Evolutionary conservation across 805 yeast species (phyloP), one percentile per base, ranked within the genome.

Genomic region (Candida suzukii): DNA sequence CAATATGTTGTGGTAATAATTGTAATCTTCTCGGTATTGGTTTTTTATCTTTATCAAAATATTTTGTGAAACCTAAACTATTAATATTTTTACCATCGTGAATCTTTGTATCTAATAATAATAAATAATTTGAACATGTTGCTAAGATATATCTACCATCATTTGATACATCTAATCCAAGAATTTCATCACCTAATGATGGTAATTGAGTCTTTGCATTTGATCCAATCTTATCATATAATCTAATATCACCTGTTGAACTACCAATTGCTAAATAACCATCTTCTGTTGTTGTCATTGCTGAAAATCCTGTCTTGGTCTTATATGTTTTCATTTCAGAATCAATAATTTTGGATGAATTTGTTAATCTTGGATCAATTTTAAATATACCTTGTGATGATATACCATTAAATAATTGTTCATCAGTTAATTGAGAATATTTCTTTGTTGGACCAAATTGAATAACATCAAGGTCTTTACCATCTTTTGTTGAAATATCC

Each of bases 61-160:
- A 67, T 52, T 73, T 74, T 32, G 69, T 58, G 63, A 81, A 88
- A 2, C 93, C 95, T 16, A 74, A 57, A 29, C 57, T 57, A 17
- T 85, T 85, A 3, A 66, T 68, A 52, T 81, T 68, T 52, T 71
- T 71, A 37, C 87, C 88, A 3, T 70, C 72, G 43, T 76, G 77
- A 43, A 83, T 78, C 31, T 70, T 65, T 13, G 80, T 67, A 60
- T 88, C 93, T 45, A 87, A 68, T 35, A 88, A 68, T 41, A 88
- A 65, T 46, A 88, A 62, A 54, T 84, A 85, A 1, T 77, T 74
- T 51, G 72, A 69, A 65, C 91, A 85, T 0, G 96, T 88, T 2
- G 88, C 93, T 44, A 88, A 65, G 33, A 88, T 54, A 83, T 88
- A 88, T 50, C 76, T 70, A 45, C 96, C 96, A 57, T 84, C 90